Conservation (phyloP, 179 eudicot species). For the Pouteria campechiana region DNA sequence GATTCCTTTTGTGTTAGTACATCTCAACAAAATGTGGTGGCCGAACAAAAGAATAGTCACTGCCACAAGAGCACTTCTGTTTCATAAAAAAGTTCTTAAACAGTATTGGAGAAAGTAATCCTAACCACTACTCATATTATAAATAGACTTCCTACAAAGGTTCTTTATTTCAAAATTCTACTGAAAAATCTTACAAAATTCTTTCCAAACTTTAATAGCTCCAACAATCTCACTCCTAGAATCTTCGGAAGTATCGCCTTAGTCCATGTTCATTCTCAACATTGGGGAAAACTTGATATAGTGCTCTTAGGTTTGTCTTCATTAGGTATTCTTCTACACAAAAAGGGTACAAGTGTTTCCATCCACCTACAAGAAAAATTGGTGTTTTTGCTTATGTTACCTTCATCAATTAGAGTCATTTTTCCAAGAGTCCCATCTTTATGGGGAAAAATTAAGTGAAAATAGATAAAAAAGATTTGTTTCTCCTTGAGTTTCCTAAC, state of each 20-base stretch:
- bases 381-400: no score
- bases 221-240: not conserved
- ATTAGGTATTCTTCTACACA: not conserved
- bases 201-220: not conserved
- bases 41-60: not conserved
- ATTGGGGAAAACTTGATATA: not conserved
- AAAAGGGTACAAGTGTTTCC: no score
- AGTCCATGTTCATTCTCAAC: not conserved
- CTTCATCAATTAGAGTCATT: no score
- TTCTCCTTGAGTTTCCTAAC: no score
- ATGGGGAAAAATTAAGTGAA: no score
- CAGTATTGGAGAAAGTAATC: not conserved
- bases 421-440: no score
- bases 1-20: no score
- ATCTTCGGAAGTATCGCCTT: not conserved
- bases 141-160: no score
- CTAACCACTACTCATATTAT: not conserved
- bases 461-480: no score
- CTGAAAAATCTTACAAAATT: not conserved
- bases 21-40: no score
- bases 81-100: not conserved
- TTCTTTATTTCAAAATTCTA: not conserved
- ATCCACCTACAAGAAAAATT: no score
- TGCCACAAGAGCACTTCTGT: not conserved
- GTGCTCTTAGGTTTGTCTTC: not conserved